phyloP scores from a whole-genome alignment of 257 asterid species.

The Misopates orontium region DNA sequence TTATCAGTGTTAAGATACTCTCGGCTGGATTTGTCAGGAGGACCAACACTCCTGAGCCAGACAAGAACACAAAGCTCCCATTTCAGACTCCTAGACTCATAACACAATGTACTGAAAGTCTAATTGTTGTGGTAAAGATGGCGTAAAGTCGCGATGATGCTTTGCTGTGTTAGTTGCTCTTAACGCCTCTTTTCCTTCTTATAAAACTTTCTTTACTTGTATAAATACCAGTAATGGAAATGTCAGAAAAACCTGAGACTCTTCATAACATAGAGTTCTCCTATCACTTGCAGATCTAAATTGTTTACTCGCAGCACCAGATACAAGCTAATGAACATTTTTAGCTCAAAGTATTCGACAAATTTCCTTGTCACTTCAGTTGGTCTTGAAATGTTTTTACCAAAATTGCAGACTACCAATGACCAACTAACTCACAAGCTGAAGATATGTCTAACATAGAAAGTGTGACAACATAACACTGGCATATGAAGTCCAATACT shows the following conservation, averaged over 20 bases:
- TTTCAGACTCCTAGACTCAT: background rate
- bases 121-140: background rate
- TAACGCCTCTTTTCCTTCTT: background rate
- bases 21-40: slow-evolving; percentile 30
- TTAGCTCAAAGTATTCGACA: background rate
- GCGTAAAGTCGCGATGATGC: background rate
- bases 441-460: slow-evolving; percentile 15
- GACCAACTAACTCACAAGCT: slow-evolving; percentile 17
- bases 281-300: too few species aligned
- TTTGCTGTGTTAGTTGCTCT: background rate
- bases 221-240: too few species aligned
- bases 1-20: slow-evolving; percentile 31
- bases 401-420: slow-evolving; percentile 21
- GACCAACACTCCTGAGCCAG: slow-evolving; percentile 48
- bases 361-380: background rate
- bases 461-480: slow-evolving; percentile 4
- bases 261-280: background rate
- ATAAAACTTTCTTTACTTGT: too few species aligned
- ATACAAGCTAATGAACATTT: slow-evolving; percentile 14
- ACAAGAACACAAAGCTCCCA: slow-evolving; percentile 16
- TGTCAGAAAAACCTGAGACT: background rate
- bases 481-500: background rate
- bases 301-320: background rate
- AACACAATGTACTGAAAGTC: background rate
- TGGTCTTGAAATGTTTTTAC: slow-evolving; percentile 10